Evolutionary conservation across 345 rosid species (phyloP), one percentile per base, ranked within the genome.

Genomic region (Physaria fendleri): DNA sequence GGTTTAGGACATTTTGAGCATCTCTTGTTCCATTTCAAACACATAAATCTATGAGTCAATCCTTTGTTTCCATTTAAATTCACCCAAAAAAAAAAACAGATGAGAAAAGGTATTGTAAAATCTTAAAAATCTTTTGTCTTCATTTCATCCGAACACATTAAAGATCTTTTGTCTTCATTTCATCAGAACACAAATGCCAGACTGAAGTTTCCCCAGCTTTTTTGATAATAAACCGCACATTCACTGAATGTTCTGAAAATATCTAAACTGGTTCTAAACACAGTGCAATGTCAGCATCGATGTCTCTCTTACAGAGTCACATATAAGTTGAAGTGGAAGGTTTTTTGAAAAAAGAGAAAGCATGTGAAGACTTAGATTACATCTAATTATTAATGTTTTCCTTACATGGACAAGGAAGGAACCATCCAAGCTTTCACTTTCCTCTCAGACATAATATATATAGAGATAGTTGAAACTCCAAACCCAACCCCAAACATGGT

Each of bases 401-500:
- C 41, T 47, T 47, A 17, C 43, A 54, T 25, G 24, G 65, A 46
- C 53, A 59, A 65, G 56, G 55, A 59, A 65, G 56, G 55, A 40
- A 65, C 15, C 49, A 56, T 39, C 58, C 28, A 39, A 40, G 42
- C 48, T 65, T 56, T 65, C 58, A 52, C 47, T 65, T 13, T 65
- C 70, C 33, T 49, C 49, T 48, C 52, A 22, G 28, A 48, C 24
- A 65, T 27, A 10, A 39, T 22, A 22, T 32, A 32, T 10, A 29
- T 6, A 32, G 34, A 52, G 62, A 35, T 44, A 16, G 56, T 37
- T 45, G 32, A 22, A 43, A 28, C 61, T 64, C 56, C 47, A 40
- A 53, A 29, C 59, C 24, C 50, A 50, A 63, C 33, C 42, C 18
- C 37, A 7, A 45, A 66, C 71, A 66, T 66, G 65, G 71, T 66